These are phyloP conservation scores for Gaertneriomyces semiglobifer DNA, from an alignment of 192 early-diverging fungal species.

Conservation along the genomic window DNA sequence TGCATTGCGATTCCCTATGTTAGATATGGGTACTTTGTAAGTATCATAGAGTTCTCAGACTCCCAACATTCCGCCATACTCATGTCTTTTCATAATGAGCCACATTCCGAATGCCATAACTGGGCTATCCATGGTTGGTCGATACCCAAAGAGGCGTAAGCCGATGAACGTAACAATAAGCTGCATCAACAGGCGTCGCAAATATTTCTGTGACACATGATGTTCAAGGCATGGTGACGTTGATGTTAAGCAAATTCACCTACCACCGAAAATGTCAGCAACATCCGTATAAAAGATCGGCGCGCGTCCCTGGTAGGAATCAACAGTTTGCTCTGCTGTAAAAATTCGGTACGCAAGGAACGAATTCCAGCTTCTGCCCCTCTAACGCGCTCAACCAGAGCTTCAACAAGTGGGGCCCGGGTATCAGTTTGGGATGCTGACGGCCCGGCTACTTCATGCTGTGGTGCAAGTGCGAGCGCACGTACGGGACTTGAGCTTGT, in stretches of 20 bases:
- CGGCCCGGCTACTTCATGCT: neutral
- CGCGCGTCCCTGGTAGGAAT: neutral
- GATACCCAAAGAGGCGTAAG: constrained; percentile 19
- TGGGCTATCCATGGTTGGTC: constrained; percentile 13
- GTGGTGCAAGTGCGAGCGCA: neutral
- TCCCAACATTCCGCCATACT: no score
- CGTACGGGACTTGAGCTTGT: neutral
- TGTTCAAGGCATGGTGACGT: neutral
- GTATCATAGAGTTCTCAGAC: no score
- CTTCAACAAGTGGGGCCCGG: constrained; percentile 10
- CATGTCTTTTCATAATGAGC: neutral
- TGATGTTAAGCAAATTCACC: neutral
- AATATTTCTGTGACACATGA: constrained; percentile 3
- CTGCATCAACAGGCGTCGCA: constrained; percentile 10
- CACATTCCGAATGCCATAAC: constrained; percentile 10
- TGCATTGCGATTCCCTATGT: no score
- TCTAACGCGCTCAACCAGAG: constrained; percentile 20
- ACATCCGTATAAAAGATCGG: neutral
- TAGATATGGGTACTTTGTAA: no score
- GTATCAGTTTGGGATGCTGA: neutral
- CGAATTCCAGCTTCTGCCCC: constrained; percentile 8
- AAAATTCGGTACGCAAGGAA: constrained; percentile 3
- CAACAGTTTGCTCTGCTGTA: neutral
- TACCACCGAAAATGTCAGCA: neutral
- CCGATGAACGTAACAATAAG: constrained; percentile 9